Percentiles rank a stretch among this genome's conserved stretches.
Conservation (phyloP, 1,284 basidiomycete genomes). For the Leccinum griseonigrum region DNA sequence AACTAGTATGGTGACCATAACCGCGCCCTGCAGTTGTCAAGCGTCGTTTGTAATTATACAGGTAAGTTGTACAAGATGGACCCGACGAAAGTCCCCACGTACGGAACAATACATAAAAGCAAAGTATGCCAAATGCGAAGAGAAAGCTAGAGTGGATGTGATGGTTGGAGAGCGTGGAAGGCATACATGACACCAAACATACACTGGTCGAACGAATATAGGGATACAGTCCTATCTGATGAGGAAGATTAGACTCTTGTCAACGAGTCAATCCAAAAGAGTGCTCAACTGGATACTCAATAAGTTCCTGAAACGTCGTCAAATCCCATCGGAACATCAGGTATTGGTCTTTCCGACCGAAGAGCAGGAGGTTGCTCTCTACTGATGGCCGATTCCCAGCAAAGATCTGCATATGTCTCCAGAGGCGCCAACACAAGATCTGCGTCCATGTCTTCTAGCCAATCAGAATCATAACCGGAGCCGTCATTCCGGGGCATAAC, state of each 20-base stretch:
- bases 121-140: constrained; percentile 7
- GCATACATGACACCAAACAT: constrained; percentile 1
- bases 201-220: constrained; percentile 19
- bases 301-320: constrained; percentile 21
- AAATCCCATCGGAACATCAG: constrained; percentile 31
- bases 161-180: neutral
- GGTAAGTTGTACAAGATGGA: neutral
- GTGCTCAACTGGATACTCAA: constrained; percentile 13
- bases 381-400: constrained; percentile 28
- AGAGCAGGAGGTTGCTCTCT: constrained; percentile 11
- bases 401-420: constrained; percentile 29
- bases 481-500: constrained; percentile 15
- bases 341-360: constrained; percentile 11
- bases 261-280: neutral
- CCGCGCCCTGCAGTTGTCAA: neutral
- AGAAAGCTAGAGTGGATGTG: neutral
- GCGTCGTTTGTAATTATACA: constrained; percentile 5
- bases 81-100: neutral
- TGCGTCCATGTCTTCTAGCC: constrained; percentile 27
- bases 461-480: constrained; percentile 21
- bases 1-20: neutral
- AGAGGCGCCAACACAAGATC: constrained; percentile 29
- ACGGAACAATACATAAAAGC: constrained; percentile 7
- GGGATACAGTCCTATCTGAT: neutral
- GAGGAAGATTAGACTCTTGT: constrained; percentile 1